Evolutionary conservation across 495 filamentous ascomycete species (phyloP).

Genomic region (Penicillium taxi): DNA sequence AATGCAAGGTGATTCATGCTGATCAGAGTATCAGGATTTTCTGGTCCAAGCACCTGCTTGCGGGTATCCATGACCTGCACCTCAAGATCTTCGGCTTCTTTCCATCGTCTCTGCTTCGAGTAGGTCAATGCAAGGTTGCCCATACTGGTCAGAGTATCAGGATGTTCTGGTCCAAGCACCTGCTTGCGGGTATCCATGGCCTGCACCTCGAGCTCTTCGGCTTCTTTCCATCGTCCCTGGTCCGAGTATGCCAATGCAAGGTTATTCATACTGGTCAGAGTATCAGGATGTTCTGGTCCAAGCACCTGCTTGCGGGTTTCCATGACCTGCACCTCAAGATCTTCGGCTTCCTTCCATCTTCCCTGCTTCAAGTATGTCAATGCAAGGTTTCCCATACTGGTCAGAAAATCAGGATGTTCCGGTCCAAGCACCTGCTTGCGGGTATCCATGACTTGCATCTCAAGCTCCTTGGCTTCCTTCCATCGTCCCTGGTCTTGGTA

Average conservation of each 20-base stretch:
- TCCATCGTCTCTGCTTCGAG: not conserved
- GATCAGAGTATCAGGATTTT: not conserved
- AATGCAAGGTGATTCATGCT: not conserved
- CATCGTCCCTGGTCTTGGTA: conserved; percentile 2
- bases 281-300: not conserved
- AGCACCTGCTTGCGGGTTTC: not conserved
- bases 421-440: conserved; percentile 8
- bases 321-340: not conserved
- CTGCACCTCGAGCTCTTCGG: not conserved
- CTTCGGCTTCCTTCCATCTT: conserved; percentile 3
- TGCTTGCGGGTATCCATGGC: not conserved
- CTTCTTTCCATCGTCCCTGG: not conserved
- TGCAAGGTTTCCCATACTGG: conserved; percentile 2
- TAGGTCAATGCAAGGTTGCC: conserved; percentile 2
- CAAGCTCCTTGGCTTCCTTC: conserved; percentile 1
- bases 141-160: not conserved
- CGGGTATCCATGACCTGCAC: not conserved
- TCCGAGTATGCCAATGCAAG: not conserved
- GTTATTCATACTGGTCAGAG: not conserved
- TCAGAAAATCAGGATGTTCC: conserved; percentile 10
- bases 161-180: conserved; percentile 1
- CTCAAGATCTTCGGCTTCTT: not conserved
- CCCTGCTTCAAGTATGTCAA: not conserved
- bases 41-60: not conserved
- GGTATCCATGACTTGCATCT: conserved; percentile 8